Conservation (phyloP, 345 rosid genomes). For the Euphorbia pulcherrima region DNA sequence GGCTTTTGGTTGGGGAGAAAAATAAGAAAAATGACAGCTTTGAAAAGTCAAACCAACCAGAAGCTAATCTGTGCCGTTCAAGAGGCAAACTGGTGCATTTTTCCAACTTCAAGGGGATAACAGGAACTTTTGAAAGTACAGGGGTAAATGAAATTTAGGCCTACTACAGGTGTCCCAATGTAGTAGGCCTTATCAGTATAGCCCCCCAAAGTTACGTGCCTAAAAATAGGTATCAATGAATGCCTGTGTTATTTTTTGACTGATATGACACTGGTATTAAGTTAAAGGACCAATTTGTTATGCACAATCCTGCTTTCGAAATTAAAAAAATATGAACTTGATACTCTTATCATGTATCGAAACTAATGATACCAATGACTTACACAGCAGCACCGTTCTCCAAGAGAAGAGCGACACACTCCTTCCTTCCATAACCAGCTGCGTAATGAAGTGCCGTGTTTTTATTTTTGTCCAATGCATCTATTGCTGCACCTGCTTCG, state of each 20-base stretch:
- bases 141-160: no score
- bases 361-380: conserved; percentile 27
- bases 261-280: background rate
- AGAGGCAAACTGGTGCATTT: no score
- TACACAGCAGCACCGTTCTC: conserved; percentile 98
- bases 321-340: background rate
- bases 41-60: no score
- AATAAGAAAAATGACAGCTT: no score
- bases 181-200: no score
- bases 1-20: no score
- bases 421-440: conserved; percentile 96
- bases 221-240: background rate
- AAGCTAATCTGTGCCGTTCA: no score
- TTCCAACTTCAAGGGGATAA: no score
- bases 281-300: background rate
- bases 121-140: no score
- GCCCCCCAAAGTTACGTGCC: background rate
- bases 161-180: no score
- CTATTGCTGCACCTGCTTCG: conserved; percentile 84
- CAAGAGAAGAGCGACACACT: conserved; percentile 83
- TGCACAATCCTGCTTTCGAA: background rate
- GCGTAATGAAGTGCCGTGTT: conserved; percentile 96
- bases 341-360: no score
- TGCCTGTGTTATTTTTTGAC: background rate
- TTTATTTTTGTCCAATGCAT: conserved; percentile 92